Evolutionary conservation across 768 basidiomycete genomes (phyloP).

Genomic region (Collybia mongolica): DNA sequence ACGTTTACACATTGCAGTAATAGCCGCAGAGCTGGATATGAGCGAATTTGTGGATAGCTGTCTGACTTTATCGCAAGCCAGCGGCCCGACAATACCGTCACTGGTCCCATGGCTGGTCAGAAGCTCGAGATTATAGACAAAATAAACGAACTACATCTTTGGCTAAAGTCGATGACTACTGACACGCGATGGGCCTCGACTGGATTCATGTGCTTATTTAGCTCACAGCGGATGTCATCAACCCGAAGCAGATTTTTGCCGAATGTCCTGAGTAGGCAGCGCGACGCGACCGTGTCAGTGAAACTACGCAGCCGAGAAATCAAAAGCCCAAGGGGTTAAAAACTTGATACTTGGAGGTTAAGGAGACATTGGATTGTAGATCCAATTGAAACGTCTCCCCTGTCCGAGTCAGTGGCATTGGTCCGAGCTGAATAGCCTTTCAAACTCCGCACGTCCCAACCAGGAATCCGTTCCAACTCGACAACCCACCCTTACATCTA

Average conservation of each 20-base stretch:
- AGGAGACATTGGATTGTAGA: not conserved
- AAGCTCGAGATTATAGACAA: too few species aligned
- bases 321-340: too few species aligned
- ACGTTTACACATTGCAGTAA: slow-evolving; percentile 42
- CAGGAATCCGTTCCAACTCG: slow-evolving; percentile 2
- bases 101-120: not conserved
- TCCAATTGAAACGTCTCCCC: not conserved
- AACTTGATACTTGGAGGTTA: too few species aligned
- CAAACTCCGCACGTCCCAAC: slow-evolving; percentile 23
- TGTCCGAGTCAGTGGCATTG: not conserved
- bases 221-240: too few species aligned
- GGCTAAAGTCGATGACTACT: too few species aligned
- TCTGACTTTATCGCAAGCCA: not conserved
- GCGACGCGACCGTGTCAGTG: too few species aligned
- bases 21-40: not conserved
- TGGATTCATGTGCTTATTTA: too few species aligned
- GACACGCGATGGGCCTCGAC: too few species aligned
- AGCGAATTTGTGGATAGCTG: not conserved
- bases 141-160: too few species aligned
- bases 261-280: too few species aligned
- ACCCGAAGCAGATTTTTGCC: too few species aligned
- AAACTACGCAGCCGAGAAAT: too few species aligned
- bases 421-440: slow-evolving; percentile 11
- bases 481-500: slow-evolving; percentile 17
- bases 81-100: slow-evolving; percentile 11